Conservation (phyloP, 495 filamentous ascomycete genomes). For the Bryoglossum gracile region DNA sequence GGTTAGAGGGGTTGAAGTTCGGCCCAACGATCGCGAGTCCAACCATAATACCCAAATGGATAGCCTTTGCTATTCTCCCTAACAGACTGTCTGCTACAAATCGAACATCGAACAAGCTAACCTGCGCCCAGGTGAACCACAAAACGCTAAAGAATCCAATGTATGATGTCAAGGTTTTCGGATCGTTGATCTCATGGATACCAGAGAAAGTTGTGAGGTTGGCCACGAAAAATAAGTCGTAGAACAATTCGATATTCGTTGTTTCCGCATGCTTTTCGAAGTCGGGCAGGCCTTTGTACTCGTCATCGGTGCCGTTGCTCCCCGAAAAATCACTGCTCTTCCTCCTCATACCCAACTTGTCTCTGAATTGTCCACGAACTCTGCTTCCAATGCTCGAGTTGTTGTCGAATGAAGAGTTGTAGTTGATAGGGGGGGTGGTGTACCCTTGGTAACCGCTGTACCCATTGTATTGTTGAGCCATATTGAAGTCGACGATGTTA, state of each 20-base stretch:
- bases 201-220: slow-evolving; percentile 58
- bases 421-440: too few relatives aligned
- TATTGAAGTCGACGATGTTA: too few relatives aligned
- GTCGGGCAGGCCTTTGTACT: background rate
- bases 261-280: slow-evolving; percentile 8
- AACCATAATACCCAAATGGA: slow-evolving; percentile 57
- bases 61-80: slow-evolving; percentile 51
- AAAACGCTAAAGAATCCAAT: slow-evolving; percentile 61
- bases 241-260: slow-evolving; percentile 46
- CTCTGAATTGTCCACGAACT: too few relatives aligned
- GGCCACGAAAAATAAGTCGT: slow-evolving; percentile 63
- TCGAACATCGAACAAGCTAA: slow-evolving; percentile 61
- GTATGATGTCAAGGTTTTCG: slow-evolving; percentile 33
- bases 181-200: slow-evolving; percentile 45
- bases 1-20: slow-evolving; percentile 30
- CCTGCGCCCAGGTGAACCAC: slow-evolving; percentile 67
- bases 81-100: slow-evolving; percentile 60
- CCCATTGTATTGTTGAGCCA: too few relatives aligned
- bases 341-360: background rate
- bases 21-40: slow-evolving; percentile 50
- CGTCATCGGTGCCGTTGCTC: background rate
- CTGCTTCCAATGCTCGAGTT: too few relatives aligned
- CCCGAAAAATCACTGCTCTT: background rate
- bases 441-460: too few relatives aligned
- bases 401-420: too few relatives aligned